Evolutionary conservation across 2,329 filamentous ascomycete genomes (phyloP), one percentile per base, ranked within the genome.

Genomic region (Aureobasidium sp.): DNA sequence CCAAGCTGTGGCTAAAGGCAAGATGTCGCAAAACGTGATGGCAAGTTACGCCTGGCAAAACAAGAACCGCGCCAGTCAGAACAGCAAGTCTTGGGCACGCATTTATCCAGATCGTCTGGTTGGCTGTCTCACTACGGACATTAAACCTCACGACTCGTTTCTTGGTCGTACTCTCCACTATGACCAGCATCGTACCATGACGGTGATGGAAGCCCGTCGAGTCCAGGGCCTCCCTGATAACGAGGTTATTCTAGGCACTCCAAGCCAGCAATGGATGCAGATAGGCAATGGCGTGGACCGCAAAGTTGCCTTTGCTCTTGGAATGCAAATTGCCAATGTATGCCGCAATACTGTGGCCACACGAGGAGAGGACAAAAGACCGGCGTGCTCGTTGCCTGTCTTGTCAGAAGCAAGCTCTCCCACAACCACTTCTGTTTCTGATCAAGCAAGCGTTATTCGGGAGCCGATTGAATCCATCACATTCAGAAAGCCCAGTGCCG

Each of bases 231-330:
- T 88, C 44, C 84, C 79, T 0, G 88, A 93, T 61, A 66, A 85
- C 6, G 90, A 93, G 62, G 81, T 92, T 0, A 71, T 95, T 0
- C 72, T 92, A 0, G 89, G 89, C 0, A 68, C 60, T 0, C 71
- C 80, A 0, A 11, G 41, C 0, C 75, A 85, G 1, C 86, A 90
- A 69, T 86, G 83, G 75, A 82, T 80, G 61, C 83, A 90, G 22
- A 78, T 92, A 0, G 90, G 90, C 0, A 95, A 95, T 71, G 89
- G 86, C 31, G 90, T 95, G 0, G 84, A 89, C 2, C 77, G 89
- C 9, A 82, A 84, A 27, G 82, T 90, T 1, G 83, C 88, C 0
- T 72, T 91, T 20, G 84, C 84, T 0, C 71, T 91, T 1, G 90
- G 90, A 0, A 68, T 89, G 5, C 77, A 80, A 11, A 17, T 58